A percentile compares a stretch with the other conserved stretches of the same genome.
These are phyloP conservation scores for Lipomyces yamadae DNA, from an alignment of 805 yeast species.

Conservation along the genomic window DNA sequence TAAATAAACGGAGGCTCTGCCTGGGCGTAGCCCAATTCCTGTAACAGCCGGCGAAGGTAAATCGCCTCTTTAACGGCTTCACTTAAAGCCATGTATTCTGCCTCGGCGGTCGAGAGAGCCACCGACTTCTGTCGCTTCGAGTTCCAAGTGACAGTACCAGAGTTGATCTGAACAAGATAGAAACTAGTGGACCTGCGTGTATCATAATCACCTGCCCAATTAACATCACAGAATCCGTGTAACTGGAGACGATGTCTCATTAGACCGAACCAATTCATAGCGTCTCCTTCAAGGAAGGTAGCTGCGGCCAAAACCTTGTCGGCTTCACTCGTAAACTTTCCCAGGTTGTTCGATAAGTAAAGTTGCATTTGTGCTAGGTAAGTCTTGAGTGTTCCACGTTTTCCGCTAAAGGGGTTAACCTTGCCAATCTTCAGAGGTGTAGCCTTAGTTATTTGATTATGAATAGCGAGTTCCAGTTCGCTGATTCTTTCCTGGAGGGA, in stretches of 20 bases:
- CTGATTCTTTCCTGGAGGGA: neutral
- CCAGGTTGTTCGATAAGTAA: neutral
- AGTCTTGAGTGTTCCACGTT: neutral
- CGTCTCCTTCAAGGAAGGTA: neutral
- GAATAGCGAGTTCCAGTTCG: neutral
- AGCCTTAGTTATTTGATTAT: neutral
- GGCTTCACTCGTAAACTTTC: neutral
- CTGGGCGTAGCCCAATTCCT: neutral
- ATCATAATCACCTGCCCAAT: neutral
- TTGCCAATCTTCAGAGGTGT: conserved; percentile 4
- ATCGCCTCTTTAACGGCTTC: neutral
- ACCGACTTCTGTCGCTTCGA: neutral
- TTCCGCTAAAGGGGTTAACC: neutral
- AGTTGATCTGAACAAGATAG: neutral
- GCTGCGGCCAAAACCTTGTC: conserved; percentile 2
- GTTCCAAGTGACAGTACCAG: neutral
- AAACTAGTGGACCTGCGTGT: neutral
- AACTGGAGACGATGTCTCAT: too few species aligned
- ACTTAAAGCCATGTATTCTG: conserved; percentile 1
- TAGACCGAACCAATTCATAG: neutral
- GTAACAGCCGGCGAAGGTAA: neutral
- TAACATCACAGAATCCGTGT: neutral
- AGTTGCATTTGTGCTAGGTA: neutral
- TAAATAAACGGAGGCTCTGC: neutral
- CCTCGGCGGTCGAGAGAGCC: neutral